Evolutionary conservation across 2,329 filamentous ascomycete genomes (phyloP).

Genomic region (Botrytis medusae): DNA sequence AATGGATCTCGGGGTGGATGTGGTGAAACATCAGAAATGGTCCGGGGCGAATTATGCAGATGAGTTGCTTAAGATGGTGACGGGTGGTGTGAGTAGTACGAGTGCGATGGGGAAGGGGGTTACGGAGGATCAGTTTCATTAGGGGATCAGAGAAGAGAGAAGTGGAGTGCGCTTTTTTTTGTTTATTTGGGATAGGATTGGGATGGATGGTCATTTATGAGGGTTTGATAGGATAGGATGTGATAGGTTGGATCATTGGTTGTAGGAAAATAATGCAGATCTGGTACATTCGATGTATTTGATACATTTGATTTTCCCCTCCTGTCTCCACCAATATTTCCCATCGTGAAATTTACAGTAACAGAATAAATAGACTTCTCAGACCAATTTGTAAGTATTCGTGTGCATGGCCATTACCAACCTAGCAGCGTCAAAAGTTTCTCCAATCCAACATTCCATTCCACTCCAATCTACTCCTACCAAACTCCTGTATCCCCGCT

Average conservation of each 20-base stretch:
- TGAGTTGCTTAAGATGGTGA: conserved; percentile 95
- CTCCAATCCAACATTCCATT: not conserved
- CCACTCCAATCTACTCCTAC: no score
- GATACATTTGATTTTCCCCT: not conserved
- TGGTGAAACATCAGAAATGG: conserved; percentile 99
- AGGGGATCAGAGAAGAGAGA: not conserved
- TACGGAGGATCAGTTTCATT: conserved; percentile 94
- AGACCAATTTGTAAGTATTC: not conserved
- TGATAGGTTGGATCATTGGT: not conserved
- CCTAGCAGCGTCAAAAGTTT: not conserved
- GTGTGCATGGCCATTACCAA: not conserved
- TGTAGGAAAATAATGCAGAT: not conserved
- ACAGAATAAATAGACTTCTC: not conserved
- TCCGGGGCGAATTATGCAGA: conserved; percentile 92
- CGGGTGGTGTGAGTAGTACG: conserved; percentile 85
- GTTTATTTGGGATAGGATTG: not conserved
- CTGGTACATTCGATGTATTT: no score
- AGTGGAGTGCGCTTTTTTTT: not conserved
- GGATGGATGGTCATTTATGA: not conserved
- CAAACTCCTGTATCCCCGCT: no score
- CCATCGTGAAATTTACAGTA: not conserved
- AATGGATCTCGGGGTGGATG: conserved; percentile 86
- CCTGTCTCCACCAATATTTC: not conserved
- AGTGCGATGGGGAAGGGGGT: conserved; percentile 97
- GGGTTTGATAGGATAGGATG: not conserved